These are phyloP conservation scores for Gossypium ekmanianum DNA, from an alignment of 345 rosid species.

Conservation along the genomic window DNA sequence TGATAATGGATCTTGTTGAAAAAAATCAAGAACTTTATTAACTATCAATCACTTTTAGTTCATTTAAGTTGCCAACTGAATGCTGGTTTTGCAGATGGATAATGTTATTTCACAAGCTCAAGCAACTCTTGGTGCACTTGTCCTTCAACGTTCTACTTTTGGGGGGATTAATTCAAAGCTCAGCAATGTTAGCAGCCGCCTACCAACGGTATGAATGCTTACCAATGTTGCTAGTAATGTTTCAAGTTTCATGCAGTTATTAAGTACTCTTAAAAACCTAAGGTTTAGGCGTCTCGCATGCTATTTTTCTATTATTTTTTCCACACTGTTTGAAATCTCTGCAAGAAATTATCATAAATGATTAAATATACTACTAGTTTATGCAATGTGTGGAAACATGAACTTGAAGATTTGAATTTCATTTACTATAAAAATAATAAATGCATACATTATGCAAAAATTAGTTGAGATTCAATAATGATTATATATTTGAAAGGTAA, in stretches of 20 bases:
- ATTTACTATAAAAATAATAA: background rate
- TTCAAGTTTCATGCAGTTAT: background rate
- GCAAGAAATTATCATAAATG: background rate
- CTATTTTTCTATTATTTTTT: background rate
- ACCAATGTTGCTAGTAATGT: background rate
- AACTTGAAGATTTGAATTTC: background rate
- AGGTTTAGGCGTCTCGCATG: background rate
- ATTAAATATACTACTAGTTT: background rate
- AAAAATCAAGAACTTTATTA: background rate
- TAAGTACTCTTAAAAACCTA: background rate
- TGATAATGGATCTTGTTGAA: background rate
- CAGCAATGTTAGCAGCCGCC: slow-evolving; percentile 83
- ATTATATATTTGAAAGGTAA: background rate
- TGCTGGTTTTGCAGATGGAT: slow-evolving; percentile 65
- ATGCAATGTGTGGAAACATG: too few species aligned
- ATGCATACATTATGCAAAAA: background rate
- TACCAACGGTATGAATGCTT: slow-evolving; percentile 64
- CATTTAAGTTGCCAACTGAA: slow-evolving; percentile 17
- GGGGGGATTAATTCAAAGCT: slow-evolving; percentile 96
- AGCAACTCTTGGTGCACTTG: slow-evolving; percentile 81
- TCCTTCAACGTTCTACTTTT: slow-evolving; percentile 83
- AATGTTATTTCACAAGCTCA: slow-evolving; percentile 94
- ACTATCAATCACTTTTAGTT: background rate
- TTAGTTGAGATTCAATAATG: background rate
- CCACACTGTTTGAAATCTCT: too few species aligned